Evolutionary conservation across 2,329 filamentous ascomycete species (phyloP), one percentile per base, ranked within the genome.

Genomic region (Diaporthe nobilis): DNA sequence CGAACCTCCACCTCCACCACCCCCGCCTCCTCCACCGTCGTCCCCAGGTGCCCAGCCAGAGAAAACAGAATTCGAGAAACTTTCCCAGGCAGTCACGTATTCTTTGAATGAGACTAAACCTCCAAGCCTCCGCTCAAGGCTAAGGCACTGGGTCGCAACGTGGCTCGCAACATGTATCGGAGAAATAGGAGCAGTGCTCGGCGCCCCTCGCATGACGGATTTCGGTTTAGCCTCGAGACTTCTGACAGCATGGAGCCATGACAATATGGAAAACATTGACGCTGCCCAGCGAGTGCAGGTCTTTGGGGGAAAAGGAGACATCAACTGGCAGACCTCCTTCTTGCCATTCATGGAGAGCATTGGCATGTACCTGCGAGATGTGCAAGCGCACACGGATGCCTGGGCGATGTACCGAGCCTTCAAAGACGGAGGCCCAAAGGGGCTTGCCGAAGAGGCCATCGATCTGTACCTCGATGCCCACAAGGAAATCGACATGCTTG

Each of bases 291-390:
- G 25, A 31, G 8, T 8, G 8, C 61, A 65, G 61, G 61, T 65
- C 28, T 65, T 65, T n/a, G 61, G 61, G 5, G 61, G 61, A 2
- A 65, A 65, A 15, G 12, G 9, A 22, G 61, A 65, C 3, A 47
- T 65, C 42, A 9, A 65, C 10, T 65, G 61, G 61, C 39, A 34
- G 42, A 22, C 20, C 22, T 8, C 61, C 4, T 34, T 65, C 10
- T 31, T 65, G 20, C 61, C 61, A 7, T 65, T 65, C 0, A 47
- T 65, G 61, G 61, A 65, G 28, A 65, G 61, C 17, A 65, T 65
- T 1, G 61, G 61, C 9, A 49, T 65, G 61, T 65, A 65, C 17
- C 61, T 65, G 2, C 61, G 61, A 13, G 61, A 49, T 28, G 42
- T 65, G 10, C 42, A 47, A 15, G 17, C 39, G 8, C 61, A 65